Evolutionary conservation across 2,329 filamentous ascomycete species (phyloP), one percentile per base, ranked within the genome.

Genomic region (Tolypocladium guangdongense): DNA sequence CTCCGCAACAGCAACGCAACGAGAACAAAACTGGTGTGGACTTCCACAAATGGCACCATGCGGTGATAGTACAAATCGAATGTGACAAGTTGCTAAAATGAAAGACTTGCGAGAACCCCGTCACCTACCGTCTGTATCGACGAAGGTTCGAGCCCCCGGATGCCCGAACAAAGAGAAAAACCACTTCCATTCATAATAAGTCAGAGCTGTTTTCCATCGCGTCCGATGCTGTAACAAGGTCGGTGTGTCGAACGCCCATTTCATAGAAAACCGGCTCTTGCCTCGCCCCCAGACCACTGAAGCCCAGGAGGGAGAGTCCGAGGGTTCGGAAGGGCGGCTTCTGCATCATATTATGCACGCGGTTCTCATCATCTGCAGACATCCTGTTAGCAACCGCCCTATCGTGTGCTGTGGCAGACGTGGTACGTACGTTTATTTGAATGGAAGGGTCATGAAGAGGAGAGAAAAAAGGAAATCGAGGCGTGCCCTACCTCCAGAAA

Each of bases 211-310:
- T 87, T 85, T 64, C 87, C 80, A 86, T 89, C 83, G 91, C 93
- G 92, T 96, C 84, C 92, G 91, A 89, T 80, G 75, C 76, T 75
- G 81, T 89, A 95, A 96, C 90, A 97, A 96, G 92, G 87, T 84
- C 80, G 70, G 80, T 96, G 92, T 96, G 93, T 89, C 92, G 90
- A 88, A 96, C 93, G 90, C 93, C 86, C 81, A 90, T 90, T 84
- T 97, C 93, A 99, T 82, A 78, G 82, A 87, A 6, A 46, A 74
- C 81, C 82, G 74, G 53, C 74, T 75, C 77, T 46, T 73, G 72
- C 78, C 74, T 76, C 74, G 71, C 83, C 80, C 75, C 74, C 80
- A 78, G 78, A 86, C 89, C 92, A 80, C 93, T 96, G 90, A 71
- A 88, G 90, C 91, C 88, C 84, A 75, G 74, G 80, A 74, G 83